Evolutionary conservation across 2,329 filamentous ascomycete species (phyloP).

Genomic region (Ophiostoma tasmaniense): DNA sequence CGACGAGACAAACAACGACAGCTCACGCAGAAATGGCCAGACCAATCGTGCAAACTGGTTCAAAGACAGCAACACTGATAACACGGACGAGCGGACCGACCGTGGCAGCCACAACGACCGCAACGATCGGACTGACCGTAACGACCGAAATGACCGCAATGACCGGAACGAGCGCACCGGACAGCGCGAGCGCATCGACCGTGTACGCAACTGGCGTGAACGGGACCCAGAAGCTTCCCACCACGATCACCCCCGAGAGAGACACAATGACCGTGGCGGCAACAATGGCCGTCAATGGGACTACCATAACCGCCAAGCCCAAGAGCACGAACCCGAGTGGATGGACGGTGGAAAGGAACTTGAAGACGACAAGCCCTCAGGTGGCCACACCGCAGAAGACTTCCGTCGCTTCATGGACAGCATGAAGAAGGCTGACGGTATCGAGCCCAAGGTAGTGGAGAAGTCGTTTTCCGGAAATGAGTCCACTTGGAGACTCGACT

Average conservation of each 20-base stretch:
- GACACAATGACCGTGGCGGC: constrained; percentile 1
- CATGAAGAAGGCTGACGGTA: constrained; percentile 14
- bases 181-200: constrained; percentile 48
- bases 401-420: constrained; percentile 91
- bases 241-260: constrained; percentile 22
- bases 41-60: not conserved
- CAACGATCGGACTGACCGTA: constrained; percentile 22
- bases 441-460: constrained; percentile 35
- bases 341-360: constrained; percentile 49
- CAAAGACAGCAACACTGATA: constrained; percentile 33
- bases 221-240: constrained; percentile 36
- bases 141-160: constrained; percentile 23
- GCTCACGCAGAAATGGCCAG: constrained; percentile 24
- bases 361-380: constrained; percentile 11
- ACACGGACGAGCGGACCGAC: constrained; percentile 31
- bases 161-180: constrained; percentile 26
- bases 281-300: constrained; percentile 50
- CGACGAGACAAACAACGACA: constrained; percentile 46
- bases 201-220: constrained; percentile 54
- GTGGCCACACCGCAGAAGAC: constrained; percentile 72
- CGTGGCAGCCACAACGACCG: constrained; percentile 47
- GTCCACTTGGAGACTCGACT: constrained; percentile 41
- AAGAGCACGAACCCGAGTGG: constrained; percentile 86
- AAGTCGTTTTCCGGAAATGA: constrained; percentile 33
- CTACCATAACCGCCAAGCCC: constrained; percentile 41